Base-by-base conservation (phyloP, 192 early-diverging fungal species). In the Coemansia furcata region DNA sequence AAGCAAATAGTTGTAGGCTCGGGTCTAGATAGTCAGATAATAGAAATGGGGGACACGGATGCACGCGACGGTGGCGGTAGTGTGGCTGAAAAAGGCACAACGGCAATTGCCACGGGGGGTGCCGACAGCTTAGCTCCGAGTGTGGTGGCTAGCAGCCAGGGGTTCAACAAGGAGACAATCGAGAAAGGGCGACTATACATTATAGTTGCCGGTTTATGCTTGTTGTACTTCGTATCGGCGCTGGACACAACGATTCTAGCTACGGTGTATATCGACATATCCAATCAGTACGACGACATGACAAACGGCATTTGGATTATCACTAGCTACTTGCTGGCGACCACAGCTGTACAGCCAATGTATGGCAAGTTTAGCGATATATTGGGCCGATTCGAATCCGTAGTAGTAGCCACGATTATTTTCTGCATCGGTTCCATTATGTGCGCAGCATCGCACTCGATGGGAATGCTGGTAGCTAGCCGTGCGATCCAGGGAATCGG, bases 351-450 rank as follows among this genome's bases (percentile, higher is more conserved):
- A 60, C 88, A 93, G 73, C 92, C 93, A 11, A 62, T 93, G 21
- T 94, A 89, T 81, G 91, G 91, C 8, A 90, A 90, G 71, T 73
- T 93, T 23, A 87, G 92, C 54, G 94, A 96, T 67, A 91, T 95
- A 49, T 87, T 95, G 72, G 96, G 91, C 14, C 78, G 89, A 33
- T 85, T 87, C 63, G 66, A 71, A 19, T 74, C 86, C 1, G 65
- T 87, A n/a, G 50, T 86, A 0, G 83, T 85, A 46, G 83, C 89
- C 6, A 60, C 73, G 1, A 55, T 68, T 7, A 40, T 89, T 7
- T 88, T 88, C 44, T 82, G 85, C n/a, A 32, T 87, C 12, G 85
- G 86, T 15, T 86, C 84, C 30, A 77, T 87, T 71, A 17, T 81
- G n/a, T 79, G 85, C 55, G 87, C 84, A 11, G 77, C 72, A 37